Evolutionary conservation across 2,329 filamentous ascomycete species (phyloP), one percentile per base, ranked within the genome.

Genomic region (Dothideomycetidae sp.): DNA sequence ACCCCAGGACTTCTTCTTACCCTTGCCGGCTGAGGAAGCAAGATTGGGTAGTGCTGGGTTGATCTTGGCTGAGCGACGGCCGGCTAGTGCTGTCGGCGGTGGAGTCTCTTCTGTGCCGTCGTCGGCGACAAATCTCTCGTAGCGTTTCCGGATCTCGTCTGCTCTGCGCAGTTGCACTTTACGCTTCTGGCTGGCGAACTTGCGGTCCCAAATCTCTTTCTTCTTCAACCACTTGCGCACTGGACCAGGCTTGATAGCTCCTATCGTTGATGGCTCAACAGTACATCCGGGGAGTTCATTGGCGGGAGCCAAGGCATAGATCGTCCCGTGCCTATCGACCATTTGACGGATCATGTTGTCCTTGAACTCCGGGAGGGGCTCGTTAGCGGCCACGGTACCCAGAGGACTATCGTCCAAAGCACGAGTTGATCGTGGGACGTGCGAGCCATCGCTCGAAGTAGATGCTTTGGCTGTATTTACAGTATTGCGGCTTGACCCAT

Each of bases 301-400:
- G 13, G 74, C 67, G 0, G 75, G 66, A 0, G 73, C 67, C 4
- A 98, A 66, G 1, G 74, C 69, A 41, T 77, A 75, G 14, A 86
- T 76, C 10, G 70, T 67, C 4, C 90, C 90, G 51, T 88, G 75
- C 2, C 80, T 68, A 43, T 82, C 81, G 13, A 96, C 77, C 17
- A 80, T 69, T 55, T 98, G 85, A 5, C 90, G 78, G 43, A 98
- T 86, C 86, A 96, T 94, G 55, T 92, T 78, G 42, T 79, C 67
- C 36, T 73, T 69, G 57, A 94, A 96, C 0, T 69, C 61, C 0
- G 85, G 88, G 1, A 94, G 61, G 3, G 82, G 72, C 49, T 93
- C 85, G 1, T 86, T 86, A 2, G 86, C 85, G 10, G 36, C 3
- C 12, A 38, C 36, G 53, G 73, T 83, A n/a, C 88, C 86, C 5